Evolutionary conservation across 306 rosid species (phyloP).

Genomic region (Sophora flavescens): DNA sequence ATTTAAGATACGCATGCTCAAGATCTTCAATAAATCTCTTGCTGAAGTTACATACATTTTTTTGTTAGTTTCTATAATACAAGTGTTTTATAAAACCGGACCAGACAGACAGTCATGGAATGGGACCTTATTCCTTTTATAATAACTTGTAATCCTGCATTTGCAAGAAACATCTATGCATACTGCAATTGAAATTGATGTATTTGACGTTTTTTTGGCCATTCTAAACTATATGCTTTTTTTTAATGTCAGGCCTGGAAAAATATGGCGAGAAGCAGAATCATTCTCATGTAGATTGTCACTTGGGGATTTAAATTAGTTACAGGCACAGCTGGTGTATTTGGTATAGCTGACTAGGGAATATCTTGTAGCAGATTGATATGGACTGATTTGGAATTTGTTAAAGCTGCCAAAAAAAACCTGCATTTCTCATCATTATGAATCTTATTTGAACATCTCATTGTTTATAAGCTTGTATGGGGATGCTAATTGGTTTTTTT

Average conservation of each 20-base stretch:
- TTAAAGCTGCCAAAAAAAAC: neutral
- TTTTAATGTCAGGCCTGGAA: constrained; percentile 44
- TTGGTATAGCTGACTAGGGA: constrained; percentile 39
- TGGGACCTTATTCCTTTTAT: neutral
- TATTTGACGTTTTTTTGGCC: constrained; percentile 3
- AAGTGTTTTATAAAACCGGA: neutral
- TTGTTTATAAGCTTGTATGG: constrained; percentile 24
- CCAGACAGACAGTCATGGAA: neutral
- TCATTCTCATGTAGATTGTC: constrained; percentile 40
- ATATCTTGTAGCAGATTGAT: constrained; percentile 33
- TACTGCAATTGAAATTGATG: constrained; percentile 30
- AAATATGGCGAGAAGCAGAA: constrained; percentile 41
- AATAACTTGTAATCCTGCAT: neutral
- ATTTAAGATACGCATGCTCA: constrained; percentile 4
- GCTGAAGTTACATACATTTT: constrained; percentile 6
- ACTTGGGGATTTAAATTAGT: constrained; percentile 30
- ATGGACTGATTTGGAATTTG: constrained; percentile 21
- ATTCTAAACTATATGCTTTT: neutral
- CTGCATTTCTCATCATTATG: neutral
- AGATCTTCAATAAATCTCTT: constrained; percentile 6
- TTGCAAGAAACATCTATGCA: constrained; percentile 4
- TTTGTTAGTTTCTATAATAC: neutral
- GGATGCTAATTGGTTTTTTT: constrained; percentile 22
- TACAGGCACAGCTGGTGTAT: constrained; percentile 25
- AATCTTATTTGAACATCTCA: constrained; percentile 23